Evolutionary conservation across 2,329 filamentous ascomycete genomes (phyloP).

Genomic region (Microdochium paspali): DNA sequence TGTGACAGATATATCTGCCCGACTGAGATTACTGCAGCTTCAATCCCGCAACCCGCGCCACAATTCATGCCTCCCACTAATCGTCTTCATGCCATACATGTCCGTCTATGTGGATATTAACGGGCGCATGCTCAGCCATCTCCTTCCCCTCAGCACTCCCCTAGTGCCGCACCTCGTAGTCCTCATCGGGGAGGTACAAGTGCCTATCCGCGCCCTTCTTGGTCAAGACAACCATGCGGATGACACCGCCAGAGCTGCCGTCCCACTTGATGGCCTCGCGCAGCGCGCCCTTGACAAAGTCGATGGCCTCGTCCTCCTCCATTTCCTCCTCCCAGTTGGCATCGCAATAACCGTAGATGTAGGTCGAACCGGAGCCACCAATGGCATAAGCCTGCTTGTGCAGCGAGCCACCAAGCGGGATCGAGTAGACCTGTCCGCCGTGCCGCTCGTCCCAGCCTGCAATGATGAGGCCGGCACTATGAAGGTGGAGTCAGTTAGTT

Average conservation of each 20-base stretch:
- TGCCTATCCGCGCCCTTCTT: conserved; percentile 83
- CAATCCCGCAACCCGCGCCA: too few relatives aligned
- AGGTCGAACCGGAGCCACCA: conserved; percentile 92
- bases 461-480: conserved; percentile 90
- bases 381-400: conserved; percentile 97
- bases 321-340: conserved; percentile 92
- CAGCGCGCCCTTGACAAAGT: conserved; percentile 87
- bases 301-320: conserved; percentile 82
- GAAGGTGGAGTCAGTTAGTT: conserved; percentile 2
- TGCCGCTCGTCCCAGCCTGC: conserved; percentile 95
- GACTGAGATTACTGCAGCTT: too few relatives aligned
- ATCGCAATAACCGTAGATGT: conserved; percentile 99
- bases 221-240: conserved; percentile 94
- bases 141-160: conserved; percentile 18
- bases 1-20: too few relatives aligned
- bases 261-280: conserved; percentile 99
- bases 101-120: too few relatives aligned
- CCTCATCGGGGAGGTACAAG: conserved; percentile 87
- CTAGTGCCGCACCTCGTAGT: conserved; percentile 68
- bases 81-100: too few relatives aligned
- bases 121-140: too few relatives aligned
- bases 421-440: conserved; percentile 95
- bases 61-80: too few relatives aligned
- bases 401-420: conserved; percentile 89
- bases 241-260: conserved; percentile 95